These are phyloP conservation scores for Chlorella sp. DNA, from an alignment of 139 green algal species.

Conservation along the genomic window DNA sequence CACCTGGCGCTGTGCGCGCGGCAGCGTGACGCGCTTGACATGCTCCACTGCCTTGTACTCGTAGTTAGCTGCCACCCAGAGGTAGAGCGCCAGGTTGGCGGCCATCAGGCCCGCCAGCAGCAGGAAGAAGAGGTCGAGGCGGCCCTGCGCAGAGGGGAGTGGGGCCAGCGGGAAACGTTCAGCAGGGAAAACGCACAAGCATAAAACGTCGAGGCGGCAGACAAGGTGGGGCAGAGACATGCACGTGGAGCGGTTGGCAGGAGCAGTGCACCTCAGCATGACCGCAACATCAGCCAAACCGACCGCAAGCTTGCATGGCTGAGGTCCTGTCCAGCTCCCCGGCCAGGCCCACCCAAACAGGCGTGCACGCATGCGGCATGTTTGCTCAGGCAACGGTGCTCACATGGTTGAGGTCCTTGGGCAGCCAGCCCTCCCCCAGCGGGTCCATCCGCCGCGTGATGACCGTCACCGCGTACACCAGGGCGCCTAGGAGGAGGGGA, in stretches of 20 bases:
- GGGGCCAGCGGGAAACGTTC: background rate
- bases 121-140: constrained; percentile 87
- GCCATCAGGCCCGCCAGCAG: constrained; percentile 71
- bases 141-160: constrained; percentile 44
- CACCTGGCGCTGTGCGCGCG: constrained; percentile 13
- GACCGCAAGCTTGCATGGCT: too few species aligned
- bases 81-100: constrained; percentile 69
- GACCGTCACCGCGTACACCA: constrained; percentile 6
- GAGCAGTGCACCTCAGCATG: too few species aligned
- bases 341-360: too few species aligned
- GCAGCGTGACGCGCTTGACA: constrained; percentile 31
- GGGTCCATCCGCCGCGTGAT: background rate
- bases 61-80: constrained; percentile 76
- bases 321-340: too few species aligned
- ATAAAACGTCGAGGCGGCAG: too few species aligned
- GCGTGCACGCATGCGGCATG: too few species aligned
- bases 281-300: too few species aligned
- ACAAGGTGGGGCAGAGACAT: too few species aligned
- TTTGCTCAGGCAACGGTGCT: background rate
- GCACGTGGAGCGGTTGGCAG: too few species aligned
- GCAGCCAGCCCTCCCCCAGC: constrained; percentile 58
- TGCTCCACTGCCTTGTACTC: constrained; percentile 90
- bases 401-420: constrained; percentile 62
- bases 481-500: too few species aligned
- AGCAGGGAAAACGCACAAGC: too few species aligned